A percentile compares a stretch with the other conserved stretches of the same genome.
Evolutionary conservation across 805 yeast genomes (phyloP).

Genomic region (Starmerella apis): DNA sequence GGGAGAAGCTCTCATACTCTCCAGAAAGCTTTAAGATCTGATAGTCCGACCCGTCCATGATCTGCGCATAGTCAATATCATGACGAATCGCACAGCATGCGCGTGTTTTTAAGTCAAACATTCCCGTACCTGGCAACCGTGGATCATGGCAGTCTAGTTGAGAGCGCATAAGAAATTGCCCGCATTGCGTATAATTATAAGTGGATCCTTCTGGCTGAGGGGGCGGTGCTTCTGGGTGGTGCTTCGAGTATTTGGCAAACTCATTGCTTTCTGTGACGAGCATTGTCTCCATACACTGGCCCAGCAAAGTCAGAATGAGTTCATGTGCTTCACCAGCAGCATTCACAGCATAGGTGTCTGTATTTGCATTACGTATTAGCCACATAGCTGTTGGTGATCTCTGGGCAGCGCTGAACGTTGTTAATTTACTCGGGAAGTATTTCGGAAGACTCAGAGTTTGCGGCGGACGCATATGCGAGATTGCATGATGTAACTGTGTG

Average conservation of each 20-base stretch:
- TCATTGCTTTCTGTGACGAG: slow-evolving; percentile 51
- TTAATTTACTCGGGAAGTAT: slow-evolving; percentile 33
- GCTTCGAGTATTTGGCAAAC: slow-evolving; percentile 37
- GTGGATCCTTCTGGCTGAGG: slow-evolving; percentile 21
- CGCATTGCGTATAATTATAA: slow-evolving; percentile 68
- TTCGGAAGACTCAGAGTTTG: slow-evolving; percentile 39
- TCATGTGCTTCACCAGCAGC: slow-evolving; percentile 62
- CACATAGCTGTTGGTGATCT: slow-evolving; percentile 48
- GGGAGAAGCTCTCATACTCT: slow-evolving; percentile 62
- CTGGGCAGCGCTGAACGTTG: slow-evolving; percentile 39
- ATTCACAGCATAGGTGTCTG: slow-evolving; percentile 47
- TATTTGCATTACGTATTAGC: slow-evolving; percentile 38
- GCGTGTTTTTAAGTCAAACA: slow-evolving; percentile 84
- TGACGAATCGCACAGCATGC: slow-evolving; percentile 81
- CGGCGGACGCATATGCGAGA: slow-evolving; percentile 53
- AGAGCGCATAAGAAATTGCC: slow-evolving; percentile 70
- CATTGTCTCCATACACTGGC: slow-evolving; percentile 68
- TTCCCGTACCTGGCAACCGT: slow-evolving; percentile 77
- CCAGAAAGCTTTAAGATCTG: slow-evolving; percentile 56
- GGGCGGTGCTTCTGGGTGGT: slow-evolving; percentile 4
- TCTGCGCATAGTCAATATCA: slow-evolving; percentile 55
- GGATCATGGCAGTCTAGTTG: slow-evolving; percentile 77
- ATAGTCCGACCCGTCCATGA: slow-evolving; percentile 52
- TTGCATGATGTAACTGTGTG: slow-evolving; percentile 59
- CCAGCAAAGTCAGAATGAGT: slow-evolving; percentile 58